These are phyloP conservation scores for Hanseniaspora valbyensis DNA, from an alignment of 805 yeast species.

Conservation along the genomic window DNA sequence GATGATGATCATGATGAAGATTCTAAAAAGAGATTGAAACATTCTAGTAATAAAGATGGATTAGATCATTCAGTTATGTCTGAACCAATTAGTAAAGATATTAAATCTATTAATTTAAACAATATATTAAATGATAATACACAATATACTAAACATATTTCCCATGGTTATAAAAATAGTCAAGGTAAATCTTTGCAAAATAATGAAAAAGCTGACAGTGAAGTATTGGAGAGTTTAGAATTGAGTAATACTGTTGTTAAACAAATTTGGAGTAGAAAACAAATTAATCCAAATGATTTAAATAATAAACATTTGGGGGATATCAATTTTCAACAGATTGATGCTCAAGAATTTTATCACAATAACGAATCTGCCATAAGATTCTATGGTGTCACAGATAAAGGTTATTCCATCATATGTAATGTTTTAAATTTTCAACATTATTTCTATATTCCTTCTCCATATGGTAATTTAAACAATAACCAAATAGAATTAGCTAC, in stretches of 20 bases:
- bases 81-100: slow-evolving; percentile 12
- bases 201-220: not conserved
- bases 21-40: not conserved
- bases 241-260: slow-evolving; percentile 16
- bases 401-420: slow-evolving; percentile 82
- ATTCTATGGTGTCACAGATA: slow-evolving; percentile 83
- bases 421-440: slow-evolving; percentile 82
- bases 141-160: slow-evolving; percentile 12
- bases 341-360: slow-evolving; percentile 69
- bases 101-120: slow-evolving; percentile 7
- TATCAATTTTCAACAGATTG: slow-evolving; percentile 78
- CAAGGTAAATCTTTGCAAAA: not conserved
- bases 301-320: slow-evolving; percentile 37
- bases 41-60: not conserved
- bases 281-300: slow-evolving; percentile 42
- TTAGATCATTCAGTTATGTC: slow-evolving; percentile 15
- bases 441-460: slow-evolving; percentile 86
- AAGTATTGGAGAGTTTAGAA: slow-evolving; percentile 7
- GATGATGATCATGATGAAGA: not conserved
- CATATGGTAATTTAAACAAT: slow-evolving; percentile 46
- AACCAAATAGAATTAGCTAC: slow-evolving; percentile 29
- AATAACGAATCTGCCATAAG: slow-evolving; percentile 49
- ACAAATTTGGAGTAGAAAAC: slow-evolving; percentile 43
- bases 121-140: slow-evolving; percentile 13
- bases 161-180: slow-evolving; percentile 5